Conservation (phyloP, 805 yeast genomes). For the Saccharomycopsis amapae region DNA sequence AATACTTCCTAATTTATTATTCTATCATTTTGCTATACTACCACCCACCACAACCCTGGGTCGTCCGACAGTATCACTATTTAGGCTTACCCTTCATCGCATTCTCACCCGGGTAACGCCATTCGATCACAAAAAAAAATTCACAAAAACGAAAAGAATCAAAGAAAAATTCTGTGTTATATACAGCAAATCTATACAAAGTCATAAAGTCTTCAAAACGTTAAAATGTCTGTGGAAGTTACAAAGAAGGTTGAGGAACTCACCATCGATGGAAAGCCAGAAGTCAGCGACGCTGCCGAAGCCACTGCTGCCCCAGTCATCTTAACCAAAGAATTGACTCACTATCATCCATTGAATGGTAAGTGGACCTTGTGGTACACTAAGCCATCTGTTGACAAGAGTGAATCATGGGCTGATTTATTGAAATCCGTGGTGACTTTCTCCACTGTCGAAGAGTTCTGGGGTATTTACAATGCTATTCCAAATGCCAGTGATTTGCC, state of each 20-base stretch:
- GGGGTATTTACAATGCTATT: slow-evolving; percentile 94
- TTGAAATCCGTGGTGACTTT: slow-evolving; percentile 90
- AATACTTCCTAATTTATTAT: no score
- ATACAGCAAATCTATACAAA: no score
- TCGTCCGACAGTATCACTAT: no score
- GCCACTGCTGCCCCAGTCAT: slow-evolving; percentile 12
- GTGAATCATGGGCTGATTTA: slow-evolving; percentile 86
- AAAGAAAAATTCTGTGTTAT: no score
- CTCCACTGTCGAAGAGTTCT: slow-evolving; percentile 94
- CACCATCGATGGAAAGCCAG: slow-evolving; percentile 28
- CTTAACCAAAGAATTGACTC: slow-evolving; percentile 45
- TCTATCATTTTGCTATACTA: no score
- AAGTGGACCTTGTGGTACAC: slow-evolving; percentile 98
- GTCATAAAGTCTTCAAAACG: no score
- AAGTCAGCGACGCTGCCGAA: background rate
- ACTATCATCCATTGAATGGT: slow-evolving; percentile 82
- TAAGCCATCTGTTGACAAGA: slow-evolving; percentile 73
- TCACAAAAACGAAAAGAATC: no score
- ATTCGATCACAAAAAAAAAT: no score
- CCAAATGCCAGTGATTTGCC: slow-evolving; percentile 92
- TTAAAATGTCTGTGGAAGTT: slow-evolving; percentile 41
- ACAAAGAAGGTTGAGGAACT: slow-evolving; percentile 38
- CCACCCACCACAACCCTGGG: no score
- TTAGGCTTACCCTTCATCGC: no score
- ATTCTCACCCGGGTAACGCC: no score